A percentile compares a stretch with the other conserved stretches of the same genome.
Evolutionary conservation across 2,329 filamentous ascomycete species (phyloP).

Genomic region (Pseudogymnoascus sp.): DNA sequence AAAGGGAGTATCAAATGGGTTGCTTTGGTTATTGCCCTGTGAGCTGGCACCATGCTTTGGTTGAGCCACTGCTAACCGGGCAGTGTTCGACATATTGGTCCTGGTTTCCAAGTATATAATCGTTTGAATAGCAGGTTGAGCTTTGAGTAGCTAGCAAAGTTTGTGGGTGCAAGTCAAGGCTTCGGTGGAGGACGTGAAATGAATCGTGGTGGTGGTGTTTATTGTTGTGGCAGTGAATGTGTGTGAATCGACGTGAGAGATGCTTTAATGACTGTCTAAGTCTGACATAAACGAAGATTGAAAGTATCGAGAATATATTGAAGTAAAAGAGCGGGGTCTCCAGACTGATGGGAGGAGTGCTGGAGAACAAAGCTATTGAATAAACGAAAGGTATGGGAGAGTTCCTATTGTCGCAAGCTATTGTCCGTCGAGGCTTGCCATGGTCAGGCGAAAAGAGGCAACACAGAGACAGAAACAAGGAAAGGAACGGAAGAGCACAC

Average conservation of each 20-base stretch:
- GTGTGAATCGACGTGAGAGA: neutral
- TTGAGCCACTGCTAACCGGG: neutral
- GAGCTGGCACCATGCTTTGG: neutral
- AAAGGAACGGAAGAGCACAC: slow-evolving; percentile 5
- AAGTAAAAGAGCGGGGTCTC: slow-evolving; percentile 1
- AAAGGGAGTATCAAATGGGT: slow-evolving; percentile 22
- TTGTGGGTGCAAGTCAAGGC: neutral
- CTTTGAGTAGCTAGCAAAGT: neutral
- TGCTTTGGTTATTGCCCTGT: slow-evolving; percentile 11
- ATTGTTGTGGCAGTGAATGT: neutral
- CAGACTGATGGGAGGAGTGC: neutral
- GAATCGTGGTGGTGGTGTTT: neutral
- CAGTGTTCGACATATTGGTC: neutral
- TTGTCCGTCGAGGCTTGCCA: slow-evolving; percentile 4
- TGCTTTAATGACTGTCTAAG: slow-evolving; percentile 8
- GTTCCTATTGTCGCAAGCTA: slow-evolving; percentile 7
- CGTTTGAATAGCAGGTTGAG: neutral
- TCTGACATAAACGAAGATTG: neutral
- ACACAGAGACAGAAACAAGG: neutral
- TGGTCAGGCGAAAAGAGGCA: neutral
- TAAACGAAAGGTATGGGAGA: slow-evolving; percentile 3
- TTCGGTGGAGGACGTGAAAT: neutral
- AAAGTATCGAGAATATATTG: slow-evolving; percentile 1
- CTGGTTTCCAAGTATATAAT: neutral
- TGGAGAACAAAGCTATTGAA: slow-evolving; percentile 5